These are phyloP conservation scores for Yarrowia sp. DNA, from an alignment of 805 yeast genomes.

Conservation along the genomic window DNA sequence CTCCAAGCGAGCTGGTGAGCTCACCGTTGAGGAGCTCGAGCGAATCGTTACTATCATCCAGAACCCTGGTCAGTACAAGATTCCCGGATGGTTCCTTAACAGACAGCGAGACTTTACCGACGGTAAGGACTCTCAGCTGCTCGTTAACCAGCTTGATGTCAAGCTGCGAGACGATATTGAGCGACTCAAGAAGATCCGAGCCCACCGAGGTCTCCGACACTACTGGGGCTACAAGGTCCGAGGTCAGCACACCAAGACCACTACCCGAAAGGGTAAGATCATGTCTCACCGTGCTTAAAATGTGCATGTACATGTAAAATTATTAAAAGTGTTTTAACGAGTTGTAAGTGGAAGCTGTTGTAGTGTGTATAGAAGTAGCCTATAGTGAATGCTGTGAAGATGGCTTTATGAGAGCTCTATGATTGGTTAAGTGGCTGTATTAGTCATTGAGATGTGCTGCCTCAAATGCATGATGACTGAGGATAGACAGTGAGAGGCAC, in stretches of 20 bases:
- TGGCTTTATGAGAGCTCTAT: too few relatives aligned
- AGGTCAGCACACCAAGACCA: conserved; percentile 99
- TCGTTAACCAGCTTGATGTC: conserved; percentile 98
- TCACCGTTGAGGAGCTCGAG: conserved; percentile 99
- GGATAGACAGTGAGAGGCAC: too few relatives aligned
- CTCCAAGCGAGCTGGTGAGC: conserved; percentile 99
- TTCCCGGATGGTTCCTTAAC: conserved; percentile 99
- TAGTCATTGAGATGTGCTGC: too few relatives aligned
- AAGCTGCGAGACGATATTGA: conserved; percentile 98
- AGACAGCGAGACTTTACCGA: conserved; percentile 98
- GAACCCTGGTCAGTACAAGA: conserved; percentile 98
- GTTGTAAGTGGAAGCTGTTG: background rate
- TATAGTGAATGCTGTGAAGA: too few relatives aligned
- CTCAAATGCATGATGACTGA: too few relatives aligned
- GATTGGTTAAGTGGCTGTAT: too few relatives aligned
- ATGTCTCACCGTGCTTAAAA: conserved; percentile 32
- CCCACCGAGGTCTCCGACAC: conserved; percentile 99
- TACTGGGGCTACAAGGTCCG: conserved; percentile 99
- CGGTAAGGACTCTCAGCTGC: conserved; percentile 98
- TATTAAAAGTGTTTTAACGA: background rate
- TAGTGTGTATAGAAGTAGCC: background rate
- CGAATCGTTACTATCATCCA: conserved; percentile 99
- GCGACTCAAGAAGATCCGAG: conserved; percentile 99
- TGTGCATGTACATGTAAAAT: conserved; percentile 26
- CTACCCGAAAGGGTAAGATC: conserved; percentile 88